These are phyloP conservation scores for Periconia sp. DNA, from an alignment of 2,329 filamentous ascomycete species.

Conservation along the genomic window DNA sequence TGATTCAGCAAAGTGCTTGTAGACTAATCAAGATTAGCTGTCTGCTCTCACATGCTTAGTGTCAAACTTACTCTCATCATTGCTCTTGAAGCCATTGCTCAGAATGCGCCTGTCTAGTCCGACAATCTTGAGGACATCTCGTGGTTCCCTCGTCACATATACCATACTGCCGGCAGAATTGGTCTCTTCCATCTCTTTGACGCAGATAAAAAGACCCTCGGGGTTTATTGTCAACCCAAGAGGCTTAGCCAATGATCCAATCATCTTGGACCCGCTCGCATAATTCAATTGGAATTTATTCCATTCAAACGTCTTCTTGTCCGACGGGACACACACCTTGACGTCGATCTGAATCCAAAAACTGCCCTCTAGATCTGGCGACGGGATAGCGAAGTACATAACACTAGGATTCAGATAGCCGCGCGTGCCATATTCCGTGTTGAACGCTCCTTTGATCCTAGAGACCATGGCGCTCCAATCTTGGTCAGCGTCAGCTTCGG, in stretches of 20 bases:
- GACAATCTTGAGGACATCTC: conserved; percentile 22
- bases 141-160: conserved; percentile 25
- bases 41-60: background rate
- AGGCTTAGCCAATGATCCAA: conserved; percentile 34
- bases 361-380: conserved; percentile 3
- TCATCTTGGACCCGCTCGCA: conserved; percentile 28
- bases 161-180: conserved; percentile 29
- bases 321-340: conserved; percentile 26
- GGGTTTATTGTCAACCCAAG: conserved; percentile 30
- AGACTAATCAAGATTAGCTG: conserved; percentile 24
- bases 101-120: conserved; percentile 27
- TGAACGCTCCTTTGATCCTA: conserved; percentile 20
- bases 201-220: conserved; percentile 29
- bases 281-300: conserved; percentile 26
- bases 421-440: conserved; percentile 21
- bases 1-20: conserved; percentile 21
- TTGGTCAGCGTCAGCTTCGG: conserved; percentile 9
- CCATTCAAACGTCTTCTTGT: conserved; percentile 26
- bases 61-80: conserved; percentile 25
- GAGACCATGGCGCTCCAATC: conserved; percentile 18
- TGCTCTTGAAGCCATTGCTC: conserved; percentile 18
- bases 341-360: conserved; percentile 33
- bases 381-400: conserved; percentile 32
- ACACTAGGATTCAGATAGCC: conserved; percentile 19
- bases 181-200: conserved; percentile 29